Evolutionary conservation across 1,139 yeast genomes (phyloP), one percentile per base, ranked within the genome.

Genomic region (Scheffersomyces stambukii): DNA sequence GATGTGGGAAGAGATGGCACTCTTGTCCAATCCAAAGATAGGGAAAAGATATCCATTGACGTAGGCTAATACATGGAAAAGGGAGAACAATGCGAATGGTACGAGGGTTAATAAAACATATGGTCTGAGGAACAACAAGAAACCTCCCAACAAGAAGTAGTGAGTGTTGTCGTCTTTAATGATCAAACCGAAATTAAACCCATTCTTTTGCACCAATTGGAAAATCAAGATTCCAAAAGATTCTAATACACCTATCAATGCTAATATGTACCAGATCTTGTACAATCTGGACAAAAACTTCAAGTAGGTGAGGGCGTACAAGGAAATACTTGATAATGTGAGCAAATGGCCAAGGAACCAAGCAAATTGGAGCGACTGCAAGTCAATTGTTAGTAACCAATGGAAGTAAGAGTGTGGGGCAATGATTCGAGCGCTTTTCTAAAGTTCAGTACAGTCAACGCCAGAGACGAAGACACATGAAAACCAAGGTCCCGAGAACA

Each of bases 151-250:
- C 12, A 53, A 37, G 31, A 72, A 56, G 44, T 72, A 74, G 41
- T 72, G 77, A 21, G 64, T 58, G 38, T 73, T 73, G 38, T 72
- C 77, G 45, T 73, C 77, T 29, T 43, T 48, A 23, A 47, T 33
- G 15, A 56, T 39, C 5, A 35, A 29, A n/a, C 30, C 33, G 5
- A 41, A 27, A 19, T 48, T 44, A 17, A 59, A 83, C 45, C 66
- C 60, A 54, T 48, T 47, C 46, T 58, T 64, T 34, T 49, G 55
- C 29, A 57, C 42, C 35, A 53, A 43, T 46, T 86, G 91, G 56
- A 66, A 78, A 17, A 83, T 57, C 36, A 86, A 82, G 40, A 89
- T 75, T 14, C 86, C 88, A 55, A 85, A 88, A 21, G 95, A 79
- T 42, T 70, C 73, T 28, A 84, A 52, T 5, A 83, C 79, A 10